Evolutionary conservation across 176 grass and related monocot genomes (phyloP).

Genomic region (Zizania latifolia): DNA sequence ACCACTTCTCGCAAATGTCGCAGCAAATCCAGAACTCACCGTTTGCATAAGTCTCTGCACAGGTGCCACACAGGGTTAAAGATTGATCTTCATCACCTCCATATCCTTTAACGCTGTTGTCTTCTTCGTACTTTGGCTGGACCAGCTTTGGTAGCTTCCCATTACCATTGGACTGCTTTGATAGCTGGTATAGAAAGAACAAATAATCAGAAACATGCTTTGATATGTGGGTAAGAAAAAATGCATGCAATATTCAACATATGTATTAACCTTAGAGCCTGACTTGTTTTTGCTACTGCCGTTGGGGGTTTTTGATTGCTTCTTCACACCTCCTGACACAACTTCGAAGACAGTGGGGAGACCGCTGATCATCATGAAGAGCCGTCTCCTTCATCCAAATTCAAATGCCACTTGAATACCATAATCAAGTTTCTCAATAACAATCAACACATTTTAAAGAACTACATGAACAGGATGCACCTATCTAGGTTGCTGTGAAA

Average conservation of each 20-base stretch:
- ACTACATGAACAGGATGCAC: neutral
- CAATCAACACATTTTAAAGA: neutral
- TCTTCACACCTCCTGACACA: constrained; percentile 38
- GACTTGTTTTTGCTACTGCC: constrained; percentile 42
- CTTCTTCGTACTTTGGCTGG: neutral
- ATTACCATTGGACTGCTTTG: constrained; percentile 17
- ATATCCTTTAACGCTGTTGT: neutral
- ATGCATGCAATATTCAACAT: neutral
- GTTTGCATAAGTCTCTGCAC: constrained; percentile 22
- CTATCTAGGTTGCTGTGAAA: neutral
- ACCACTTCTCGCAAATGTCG: constrained; percentile 67
- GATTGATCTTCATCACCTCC: constrained; percentile 32
- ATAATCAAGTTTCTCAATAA: constrained; percentile 3
- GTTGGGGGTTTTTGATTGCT: constrained; percentile 28
- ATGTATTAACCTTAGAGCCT: constrained; percentile 35
- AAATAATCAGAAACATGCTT: neutral
- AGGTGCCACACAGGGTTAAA: constrained; percentile 34
- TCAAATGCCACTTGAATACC: neutral
- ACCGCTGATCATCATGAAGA: constrained; percentile 64
- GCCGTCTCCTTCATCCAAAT: constrained; percentile 40
- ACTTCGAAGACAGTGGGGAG: constrained; percentile 66
- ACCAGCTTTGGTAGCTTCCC: constrained; percentile 25
- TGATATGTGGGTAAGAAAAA: neutral
- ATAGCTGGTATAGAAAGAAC: constrained; percentile 1
- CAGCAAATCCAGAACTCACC: constrained; percentile 70